Evolutionary conservation across 331 rosid species (phyloP), one percentile per base, ranked within the genome.

Genomic region (Prunus yedoensis): DNA sequence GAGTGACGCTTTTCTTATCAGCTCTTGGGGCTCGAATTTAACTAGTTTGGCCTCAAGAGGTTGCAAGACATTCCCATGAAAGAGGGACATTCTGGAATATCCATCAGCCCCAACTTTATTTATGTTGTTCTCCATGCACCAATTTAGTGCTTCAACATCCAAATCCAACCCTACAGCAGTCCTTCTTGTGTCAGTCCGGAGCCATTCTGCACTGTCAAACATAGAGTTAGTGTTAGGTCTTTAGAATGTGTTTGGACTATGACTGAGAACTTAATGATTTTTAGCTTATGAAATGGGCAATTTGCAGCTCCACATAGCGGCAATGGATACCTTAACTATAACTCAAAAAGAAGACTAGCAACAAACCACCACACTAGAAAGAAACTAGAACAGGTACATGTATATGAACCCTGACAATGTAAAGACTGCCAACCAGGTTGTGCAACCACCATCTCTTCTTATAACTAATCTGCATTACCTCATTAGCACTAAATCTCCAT

Each of bases 111-210:
- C 96, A 53, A 84, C 59, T 86, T 83, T 84, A 49, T 86, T 87
- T 59, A 88, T 66, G 82, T 94, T 90, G 82, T 90, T 94, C 68
- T 91, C 95, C 86, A 90, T 38, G 87, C 97, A 91, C 97, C 97
- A 94, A 67, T 71, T 75, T 73, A 94, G 87, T 16, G 97, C 96
- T 81, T 94, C 97, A 7, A 78, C 69, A 75, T 91, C 97, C 79
- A 94, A 85, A 88, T 94, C 97, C 88, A 94, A 83, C 75, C 95
- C 97, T 68, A 94, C 76, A 50, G 89, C 93, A n/a, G 97, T 94
- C 85, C 87, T 88, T 71, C 95, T 88, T 32, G 94, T 54, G 88
- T 94, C 94, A 69, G 88, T 87, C 9, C 89, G 91, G 70, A 94
- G 89, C 97, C 97, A 93, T 76, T 94, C 98, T 41, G 84, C 20